Conservation (phyloP, 2,329 filamentous ascomycete genomes). For the Pseudogymnoascus sp. region DNA sequence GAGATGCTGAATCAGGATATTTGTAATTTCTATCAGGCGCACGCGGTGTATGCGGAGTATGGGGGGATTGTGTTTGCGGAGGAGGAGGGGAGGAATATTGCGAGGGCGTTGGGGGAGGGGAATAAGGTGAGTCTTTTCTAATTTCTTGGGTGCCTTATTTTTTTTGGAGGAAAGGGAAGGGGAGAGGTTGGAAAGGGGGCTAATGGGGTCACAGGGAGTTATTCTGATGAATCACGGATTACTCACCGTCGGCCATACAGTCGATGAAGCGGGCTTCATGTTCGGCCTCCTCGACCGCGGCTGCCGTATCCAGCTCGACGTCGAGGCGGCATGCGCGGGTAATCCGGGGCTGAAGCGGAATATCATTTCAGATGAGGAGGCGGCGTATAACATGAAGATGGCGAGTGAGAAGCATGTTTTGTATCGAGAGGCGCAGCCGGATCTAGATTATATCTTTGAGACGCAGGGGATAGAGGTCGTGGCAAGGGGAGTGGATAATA, state of each 20-base stretch:
- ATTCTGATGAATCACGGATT: slow-evolving; percentile 67
- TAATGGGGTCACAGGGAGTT: slow-evolving; percentile 35
- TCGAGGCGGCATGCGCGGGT: slow-evolving; percentile 56
- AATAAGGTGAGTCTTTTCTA: slow-evolving; percentile 28
- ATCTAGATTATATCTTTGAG: slow-evolving; percentile 40
- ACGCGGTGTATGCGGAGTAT: slow-evolving; percentile 57
- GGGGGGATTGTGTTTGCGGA: slow-evolving; percentile 54
- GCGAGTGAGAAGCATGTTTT: slow-evolving; percentile 39
- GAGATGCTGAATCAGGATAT: slow-evolving; percentile 67
- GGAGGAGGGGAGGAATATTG: slow-evolving; percentile 59
- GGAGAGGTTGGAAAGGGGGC: background rate
- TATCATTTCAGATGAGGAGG: slow-evolving; percentile 47
- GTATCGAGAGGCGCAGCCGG: slow-evolving; percentile 40
- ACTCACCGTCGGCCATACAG: slow-evolving; percentile 60
- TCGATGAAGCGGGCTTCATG: slow-evolving; percentile 66
- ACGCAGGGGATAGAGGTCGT: slow-evolving; percentile 29
- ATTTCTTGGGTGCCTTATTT: too few species aligned
- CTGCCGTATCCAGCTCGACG: slow-evolving; percentile 59
- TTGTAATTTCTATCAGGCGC: slow-evolving; percentile 55
- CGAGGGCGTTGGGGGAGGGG: slow-evolving; percentile 51
- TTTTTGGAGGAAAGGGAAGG: too few species aligned
- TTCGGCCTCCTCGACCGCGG: slow-evolving; percentile 61
- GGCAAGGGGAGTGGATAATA: slow-evolving; percentile 24
- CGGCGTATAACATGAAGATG: slow-evolving; percentile 44
- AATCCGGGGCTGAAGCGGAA: slow-evolving; percentile 40